Base-by-base conservation (phyloP, 2,329 filamentous ascomycete species). In the Penicillium sp. region DNA sequence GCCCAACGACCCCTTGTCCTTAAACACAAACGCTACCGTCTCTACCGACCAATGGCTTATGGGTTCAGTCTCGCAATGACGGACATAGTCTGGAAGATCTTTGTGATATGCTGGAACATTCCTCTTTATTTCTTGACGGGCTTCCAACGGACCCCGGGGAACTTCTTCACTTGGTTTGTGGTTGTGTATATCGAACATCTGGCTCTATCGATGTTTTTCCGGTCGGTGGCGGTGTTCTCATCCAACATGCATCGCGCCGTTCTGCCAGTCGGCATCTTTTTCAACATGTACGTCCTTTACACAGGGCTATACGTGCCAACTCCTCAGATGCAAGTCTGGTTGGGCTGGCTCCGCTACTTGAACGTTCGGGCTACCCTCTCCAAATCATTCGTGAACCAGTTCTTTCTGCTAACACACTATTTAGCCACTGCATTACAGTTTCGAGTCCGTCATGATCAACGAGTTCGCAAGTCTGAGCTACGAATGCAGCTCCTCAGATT, bases 261-360 rank as follows among this genome's bases (percentile, higher is more conserved):
- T 64, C 90, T 90, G 62, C 84, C 87, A 39, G 86, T 86, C 5
- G 82, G 87, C 4, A 74, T 87, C 1, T 77, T 88, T 36, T 88
- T 94, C 49, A 90, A 86, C 0, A 68, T 90, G n/a, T 87, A 90
- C 53, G 80, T 93, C 17, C 72, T 88, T 14, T 93, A 87, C 0
- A 84, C 82, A 1, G 88, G 88, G 3, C 94, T 93, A 64, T 69
- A 94, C 28, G 91, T 94, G 43, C 87, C 89, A 60, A 89, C 86
- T 60, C 77, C 83, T 34, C 5, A n/a, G 5, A n/a, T 13, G 6
- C 25, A 27, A n/a, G 25, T 27, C 10, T 27, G 25, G 25, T 13
- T 27, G 6, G 10, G 25, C 5, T 27, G 25, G 25, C 11, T 27
- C 25, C 14, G 14, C 25, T 27, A 27, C 11, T n/a, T 27, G 5